phyloP scores from a whole-genome alignment of 305 asterid genomes.

The Withania somnifera region DNA sequence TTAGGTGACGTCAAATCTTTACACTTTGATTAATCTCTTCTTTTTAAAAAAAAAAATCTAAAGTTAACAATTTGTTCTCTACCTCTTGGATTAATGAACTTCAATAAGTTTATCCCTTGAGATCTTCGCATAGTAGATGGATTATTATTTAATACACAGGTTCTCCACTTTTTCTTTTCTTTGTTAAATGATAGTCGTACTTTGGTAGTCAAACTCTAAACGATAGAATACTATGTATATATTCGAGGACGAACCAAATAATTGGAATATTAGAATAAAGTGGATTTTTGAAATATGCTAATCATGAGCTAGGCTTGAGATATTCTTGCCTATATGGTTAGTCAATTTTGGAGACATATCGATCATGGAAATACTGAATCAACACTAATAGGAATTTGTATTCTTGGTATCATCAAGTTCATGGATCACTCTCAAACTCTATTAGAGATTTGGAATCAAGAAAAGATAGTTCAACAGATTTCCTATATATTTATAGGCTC shows the following conservation, averaged over 20 bases:
- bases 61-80: neutral
- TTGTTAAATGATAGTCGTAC: too few species aligned
- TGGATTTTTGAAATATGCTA: neutral
- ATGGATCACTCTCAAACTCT: neutral
- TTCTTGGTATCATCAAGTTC: neutral
- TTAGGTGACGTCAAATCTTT: constrained; percentile 2
- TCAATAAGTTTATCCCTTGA: neutral
- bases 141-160: too few species aligned
- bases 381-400: neutral
- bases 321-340: neutral
- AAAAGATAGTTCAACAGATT: neutral
- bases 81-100: neutral
- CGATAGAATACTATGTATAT: neutral
- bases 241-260: neutral
- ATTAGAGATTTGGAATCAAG: neutral
- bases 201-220: too few species aligned
- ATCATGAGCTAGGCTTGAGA: neutral
- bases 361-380: neutral
- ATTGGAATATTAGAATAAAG: constrained; percentile 1
- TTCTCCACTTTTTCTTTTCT: too few species aligned
- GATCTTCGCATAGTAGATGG: too few species aligned
- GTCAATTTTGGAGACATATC: neutral
- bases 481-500: neutral
- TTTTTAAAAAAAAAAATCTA: neutral
- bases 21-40: neutral